Evolutionary conservation across 768 basidiomycete species (phyloP).

Genomic region (Tylopilus felleus): DNA sequence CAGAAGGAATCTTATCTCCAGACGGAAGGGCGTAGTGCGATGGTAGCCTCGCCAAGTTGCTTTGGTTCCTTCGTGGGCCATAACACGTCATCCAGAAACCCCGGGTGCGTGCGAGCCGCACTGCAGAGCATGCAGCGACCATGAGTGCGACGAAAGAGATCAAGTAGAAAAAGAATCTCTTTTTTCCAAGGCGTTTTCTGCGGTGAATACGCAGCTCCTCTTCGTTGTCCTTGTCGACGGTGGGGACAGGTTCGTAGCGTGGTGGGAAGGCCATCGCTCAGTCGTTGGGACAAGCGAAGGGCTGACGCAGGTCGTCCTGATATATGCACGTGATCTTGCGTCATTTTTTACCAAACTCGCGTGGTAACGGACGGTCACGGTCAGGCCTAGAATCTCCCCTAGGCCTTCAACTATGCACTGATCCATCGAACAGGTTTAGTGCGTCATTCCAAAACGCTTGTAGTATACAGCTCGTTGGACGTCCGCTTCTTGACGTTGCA

Average conservation of each 20-base stretch:
- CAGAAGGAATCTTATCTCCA: constrained; percentile 63
- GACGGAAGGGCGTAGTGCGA: constrained; percentile 59
- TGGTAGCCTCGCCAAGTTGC: constrained; percentile 30
- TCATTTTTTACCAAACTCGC: not conserved
- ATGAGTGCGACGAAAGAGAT: constrained; percentile 21
- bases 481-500: too few species aligned
- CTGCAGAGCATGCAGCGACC: constrained; percentile 20
- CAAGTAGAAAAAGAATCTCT: constrained; percentile 22
- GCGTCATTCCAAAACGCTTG: too few species aligned
- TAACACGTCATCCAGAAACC: constrained; percentile 20
- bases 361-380: too few species aligned
- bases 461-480: too few species aligned
- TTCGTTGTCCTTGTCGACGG: constrained; percentile 13
- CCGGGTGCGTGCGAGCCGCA: constrained; percentile 17
- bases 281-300: not conserved
- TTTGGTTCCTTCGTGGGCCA: constrained; percentile 21
- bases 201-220: not conserved
- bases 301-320: not conserved
- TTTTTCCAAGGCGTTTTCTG: constrained; percentile 12
- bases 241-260: constrained; percentile 25
- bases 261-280: constrained; percentile 21
- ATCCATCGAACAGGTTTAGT: too few species aligned
- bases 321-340: not conserved
- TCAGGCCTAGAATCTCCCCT: too few species aligned
- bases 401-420: too few species aligned